Conservation (phyloP, 208 protist genomes). For the Histomonas meleagridis region DNA sequence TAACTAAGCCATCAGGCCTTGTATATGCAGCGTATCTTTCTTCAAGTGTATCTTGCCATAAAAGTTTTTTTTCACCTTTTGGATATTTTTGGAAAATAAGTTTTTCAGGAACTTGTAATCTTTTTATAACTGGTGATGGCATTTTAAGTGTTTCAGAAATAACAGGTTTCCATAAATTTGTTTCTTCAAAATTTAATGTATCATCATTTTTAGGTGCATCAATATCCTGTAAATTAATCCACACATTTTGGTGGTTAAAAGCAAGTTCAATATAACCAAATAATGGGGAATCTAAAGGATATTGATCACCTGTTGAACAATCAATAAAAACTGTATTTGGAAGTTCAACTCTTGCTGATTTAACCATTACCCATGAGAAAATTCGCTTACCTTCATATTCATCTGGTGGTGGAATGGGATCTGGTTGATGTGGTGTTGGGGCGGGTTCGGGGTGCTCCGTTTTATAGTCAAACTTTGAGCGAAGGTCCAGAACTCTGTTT, state of each 20-base stretch:
- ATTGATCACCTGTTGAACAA: neutral
- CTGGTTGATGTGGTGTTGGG: neutral
- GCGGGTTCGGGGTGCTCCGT: neutral
- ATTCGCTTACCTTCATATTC: neutral
- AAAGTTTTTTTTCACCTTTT: neutral
- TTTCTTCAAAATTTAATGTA: neutral
- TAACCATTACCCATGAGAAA: neutral
- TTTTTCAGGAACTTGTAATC: neutral
- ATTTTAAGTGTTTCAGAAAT: neutral
- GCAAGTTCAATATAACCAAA: conserved; percentile 11
- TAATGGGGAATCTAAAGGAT: neutral
- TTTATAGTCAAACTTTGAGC: neutral
- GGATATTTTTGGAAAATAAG: neutral
- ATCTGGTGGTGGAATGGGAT: neutral
- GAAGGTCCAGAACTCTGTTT: neutral
- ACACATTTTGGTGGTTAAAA: neutral
- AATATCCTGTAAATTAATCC: neutral
- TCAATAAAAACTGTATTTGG: neutral
- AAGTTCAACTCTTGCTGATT: neutral
- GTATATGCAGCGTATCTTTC: conserved; percentile 23
- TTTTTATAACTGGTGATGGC: neutral
- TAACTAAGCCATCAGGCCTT: neutral
- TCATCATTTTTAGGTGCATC: neutral
- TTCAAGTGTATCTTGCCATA: neutral
- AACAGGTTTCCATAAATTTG: neutral